Conservation (phyloP, 768 basidiomycete species). For the Artomyces pyxidatus region DNA sequence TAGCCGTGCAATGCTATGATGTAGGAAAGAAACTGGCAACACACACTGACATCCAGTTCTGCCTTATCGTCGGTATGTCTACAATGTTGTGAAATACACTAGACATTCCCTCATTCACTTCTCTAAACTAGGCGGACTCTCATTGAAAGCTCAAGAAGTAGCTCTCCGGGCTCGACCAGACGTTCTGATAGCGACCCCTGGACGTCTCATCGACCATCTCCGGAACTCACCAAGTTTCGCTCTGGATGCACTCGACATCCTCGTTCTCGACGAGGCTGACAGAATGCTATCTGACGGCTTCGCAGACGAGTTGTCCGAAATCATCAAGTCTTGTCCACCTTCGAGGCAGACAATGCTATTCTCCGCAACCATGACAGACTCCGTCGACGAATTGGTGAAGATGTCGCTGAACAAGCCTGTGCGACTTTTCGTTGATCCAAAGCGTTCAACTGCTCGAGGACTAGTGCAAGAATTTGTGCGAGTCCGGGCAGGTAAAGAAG, state of each 20-base stretch:
- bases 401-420: constrained; percentile 92
- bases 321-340: constrained; percentile 80
- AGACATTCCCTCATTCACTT: constrained; percentile 7
- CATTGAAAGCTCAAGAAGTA: constrained; percentile 85
- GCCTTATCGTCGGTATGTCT: constrained; percentile 76
- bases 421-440: constrained; percentile 91
- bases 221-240: constrained; percentile 92
- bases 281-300: constrained; percentile 96
- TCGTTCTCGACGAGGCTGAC: constrained; percentile 96
- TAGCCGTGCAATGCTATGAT: constrained; percentile 93
- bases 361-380: constrained; percentile 98
- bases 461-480: constrained; percentile 94
- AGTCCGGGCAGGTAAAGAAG: constrained; percentile 72
- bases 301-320: constrained; percentile 88
- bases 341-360: constrained; percentile 98
- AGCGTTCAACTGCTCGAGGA: constrained; percentile 76
- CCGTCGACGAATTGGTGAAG: constrained; percentile 86
- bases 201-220: constrained; percentile 92
- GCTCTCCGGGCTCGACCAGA: constrained; percentile 84
- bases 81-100: background rate
- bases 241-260: constrained; percentile 84
- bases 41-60: constrained; percentile 86
- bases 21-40: constrained; percentile 79
- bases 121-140: constrained; percentile 71
- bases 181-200: constrained; percentile 89